Evolutionary conservation across 2,329 filamentous ascomycete genomes (phyloP), one percentile per base, ranked within the genome.

Genomic region (Chaetomiaceae sp.): DNA sequence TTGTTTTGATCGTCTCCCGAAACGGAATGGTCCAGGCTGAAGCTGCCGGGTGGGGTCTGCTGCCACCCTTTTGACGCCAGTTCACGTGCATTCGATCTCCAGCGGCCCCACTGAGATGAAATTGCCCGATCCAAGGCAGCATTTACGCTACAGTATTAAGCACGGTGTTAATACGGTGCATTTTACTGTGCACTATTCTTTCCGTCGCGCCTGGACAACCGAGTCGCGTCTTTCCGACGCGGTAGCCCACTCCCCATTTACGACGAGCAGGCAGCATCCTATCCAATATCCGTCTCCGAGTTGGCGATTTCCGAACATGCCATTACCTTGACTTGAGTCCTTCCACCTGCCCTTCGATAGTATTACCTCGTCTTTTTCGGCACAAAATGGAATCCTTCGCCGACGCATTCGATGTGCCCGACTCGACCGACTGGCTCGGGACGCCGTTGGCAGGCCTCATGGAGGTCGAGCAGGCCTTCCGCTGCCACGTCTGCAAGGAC

Each of bases 401-500:
- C 50, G 57, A 60, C 33, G 48, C 47, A 19, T 57, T 60, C 56
- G 72, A 77, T 56, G 73, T 92, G 38, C 72, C 86, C 46, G 89
- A 94, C 71, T 85, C 88, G n/a, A 91, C 89, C 49, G 89, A 95
- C 73, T 95, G 89, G 89, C 76, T 91, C 6, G 65, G 75, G 11
- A 95, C 89, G 12, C 79, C 84, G 2, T 75, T 95, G 1, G 72
- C 82, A 15, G 74, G 75, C 14, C 80, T 95, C 51, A 77, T 83
- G 44, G 74, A 81, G 14, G 82, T 99, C 58, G 94, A 99, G 66
- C 84, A 87, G 56, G 84, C 91, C 3, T 78, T 99, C 19, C 89
- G 94, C 63, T 99, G 94, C 72, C 89, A 97, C 71, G 88, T 99
- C 56, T 99, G 94, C 81, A 97, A 97, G 69, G 95, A 99, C 70